These are phyloP conservation scores for Bretziella fagacearum DNA, from an alignment of 2,329 filamentous ascomycete species.

Conservation along the genomic window DNA sequence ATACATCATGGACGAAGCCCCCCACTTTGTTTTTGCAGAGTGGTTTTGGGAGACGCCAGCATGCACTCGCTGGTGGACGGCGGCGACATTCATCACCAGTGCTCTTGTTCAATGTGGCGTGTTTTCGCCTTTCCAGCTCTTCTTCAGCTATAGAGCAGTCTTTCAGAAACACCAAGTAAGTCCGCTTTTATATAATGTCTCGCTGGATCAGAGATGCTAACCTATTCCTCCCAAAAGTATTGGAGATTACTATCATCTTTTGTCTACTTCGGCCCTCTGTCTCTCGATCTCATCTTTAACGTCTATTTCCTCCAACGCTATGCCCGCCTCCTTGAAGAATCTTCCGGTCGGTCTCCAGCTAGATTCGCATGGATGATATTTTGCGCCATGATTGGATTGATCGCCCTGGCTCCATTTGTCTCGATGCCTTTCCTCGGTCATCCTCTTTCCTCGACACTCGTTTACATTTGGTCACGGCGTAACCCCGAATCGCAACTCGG, in stretches of 20 bases:
- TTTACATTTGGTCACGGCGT: slow-evolving; percentile 94
- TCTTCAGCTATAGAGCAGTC: slow-evolving; percentile 87
- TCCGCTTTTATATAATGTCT: slow-evolving; percentile 3
- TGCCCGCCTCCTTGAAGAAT: slow-evolving; percentile 85
- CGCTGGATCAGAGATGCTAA: neutral
- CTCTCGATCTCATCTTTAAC: slow-evolving; percentile 87
- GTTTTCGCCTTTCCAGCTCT: slow-evolving; percentile 83
- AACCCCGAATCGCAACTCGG: slow-evolving; percentile 85
- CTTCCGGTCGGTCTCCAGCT: slow-evolving; percentile 75
- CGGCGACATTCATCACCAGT: slow-evolving; percentile 73
- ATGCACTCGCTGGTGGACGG: slow-evolving; percentile 93
- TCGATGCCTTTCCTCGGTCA: slow-evolving; percentile 91
- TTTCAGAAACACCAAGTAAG: slow-evolving; percentile 80
- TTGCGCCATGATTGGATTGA: slow-evolving; percentile 64
- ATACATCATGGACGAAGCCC: slow-evolving; percentile 42
- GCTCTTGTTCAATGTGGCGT: slow-evolving; percentile 86
- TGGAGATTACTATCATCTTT: slow-evolving; percentile 95
- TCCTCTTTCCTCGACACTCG: slow-evolving; percentile 76
- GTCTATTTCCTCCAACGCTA: slow-evolving; percentile 98
- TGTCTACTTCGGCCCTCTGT: slow-evolving; percentile 90
- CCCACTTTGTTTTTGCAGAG: slow-evolving; percentile 66
- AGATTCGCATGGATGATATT: slow-evolving; percentile 90
- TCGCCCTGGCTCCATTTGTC: slow-evolving; percentile 69
- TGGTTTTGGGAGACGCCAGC: slow-evolving; percentile 99
- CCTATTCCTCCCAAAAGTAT: slow-evolving; percentile 40